Evolutionary conservation across 2,329 filamentous ascomycete genomes (phyloP).

Genomic region (Cadophora luteo-olivacea): DNA sequence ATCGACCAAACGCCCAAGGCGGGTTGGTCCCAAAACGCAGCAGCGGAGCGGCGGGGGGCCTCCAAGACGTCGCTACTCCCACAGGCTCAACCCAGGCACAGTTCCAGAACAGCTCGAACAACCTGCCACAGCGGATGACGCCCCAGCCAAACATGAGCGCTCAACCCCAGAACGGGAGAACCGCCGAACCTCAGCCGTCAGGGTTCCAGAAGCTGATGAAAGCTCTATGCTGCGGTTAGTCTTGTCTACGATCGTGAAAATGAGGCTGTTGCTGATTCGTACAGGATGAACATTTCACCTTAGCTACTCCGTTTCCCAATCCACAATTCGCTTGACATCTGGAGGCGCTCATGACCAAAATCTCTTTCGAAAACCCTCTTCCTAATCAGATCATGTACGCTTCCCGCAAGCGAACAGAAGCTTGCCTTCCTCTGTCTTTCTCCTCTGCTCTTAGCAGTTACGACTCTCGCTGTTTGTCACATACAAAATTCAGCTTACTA

Average conservation of each 20-base stretch:
- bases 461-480: conserved; percentile 41
- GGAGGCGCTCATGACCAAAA: conserved; percentile 39
- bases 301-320: conserved; percentile 25
- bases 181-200: conserved; percentile 74
- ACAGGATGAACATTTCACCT: conserved; percentile 40
- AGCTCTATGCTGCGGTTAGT: conserved; percentile 85
- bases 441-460: conserved; percentile 38
- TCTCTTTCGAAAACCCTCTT: conserved; percentile 34
- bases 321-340: conserved; percentile 23
- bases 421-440: conserved; percentile 31
- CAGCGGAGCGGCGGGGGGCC: conserved; percentile 72
- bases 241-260: conserved; percentile 25
- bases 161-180: conserved; percentile 61
- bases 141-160: conserved; percentile 65
- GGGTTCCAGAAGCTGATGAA: conserved; percentile 94
- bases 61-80: conserved; percentile 80
- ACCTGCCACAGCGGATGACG: conserved; percentile 72
- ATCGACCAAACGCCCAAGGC: conserved; percentile 80
- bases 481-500: conserved; percentile 32
- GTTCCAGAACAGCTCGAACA: conserved; percentile 94
- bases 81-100: conserved; percentile 93
- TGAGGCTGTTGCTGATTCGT: conserved; percentile 30
- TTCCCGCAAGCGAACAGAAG: conserved; percentile 33
- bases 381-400: conserved; percentile 38
- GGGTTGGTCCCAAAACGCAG: conserved; percentile 77